Evolutionary conservation across 306 rosid species (phyloP).

Genomic region (Rubus idaeus): DNA sequence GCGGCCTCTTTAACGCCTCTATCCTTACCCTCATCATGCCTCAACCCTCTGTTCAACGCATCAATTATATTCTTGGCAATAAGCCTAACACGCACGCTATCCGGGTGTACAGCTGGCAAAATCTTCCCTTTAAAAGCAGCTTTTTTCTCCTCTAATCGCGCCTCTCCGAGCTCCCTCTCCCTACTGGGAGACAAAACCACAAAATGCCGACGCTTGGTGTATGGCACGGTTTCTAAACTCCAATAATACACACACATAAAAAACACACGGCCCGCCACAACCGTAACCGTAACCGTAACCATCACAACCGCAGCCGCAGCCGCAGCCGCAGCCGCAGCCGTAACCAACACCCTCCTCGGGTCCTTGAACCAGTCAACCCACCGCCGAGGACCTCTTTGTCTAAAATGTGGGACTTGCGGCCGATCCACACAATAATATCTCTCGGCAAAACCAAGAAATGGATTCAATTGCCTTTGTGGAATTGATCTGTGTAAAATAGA

Average conservation of each 20-base stretch:
- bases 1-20: conserved; percentile 39
- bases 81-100: conserved; percentile 67
- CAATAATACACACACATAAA: conserved; percentile 55
- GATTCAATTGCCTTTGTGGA: conserved; percentile 21
- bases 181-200: conserved; percentile 51
- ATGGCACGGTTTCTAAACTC: conserved; percentile 68
- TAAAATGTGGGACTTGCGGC: conserved; percentile 54
- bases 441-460: conserved; percentile 35
- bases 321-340: no score
- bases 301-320: no score
- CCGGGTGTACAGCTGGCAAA: conserved; percentile 75
- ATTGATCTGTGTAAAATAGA: conserved; percentile 34
- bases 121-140: conserved; percentile 62
- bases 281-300: no score
- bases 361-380: conserved; percentile 57
- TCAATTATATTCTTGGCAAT: conserved; percentile 60
- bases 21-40: conserved; percentile 56
- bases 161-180: conserved; percentile 76
- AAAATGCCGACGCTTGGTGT: conserved; percentile 68
- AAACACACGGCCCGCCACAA: conserved; percentile 63
- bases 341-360: conserved; percentile 53
- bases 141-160: conserved; percentile 56
- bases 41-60: conserved; percentile 73
- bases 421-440: conserved; percentile 79
- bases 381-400: conserved; percentile 58